Evolutionary conservation across 345 rosid genomes (phyloP).

Genomic region (Cochlearia excelsa): DNA sequence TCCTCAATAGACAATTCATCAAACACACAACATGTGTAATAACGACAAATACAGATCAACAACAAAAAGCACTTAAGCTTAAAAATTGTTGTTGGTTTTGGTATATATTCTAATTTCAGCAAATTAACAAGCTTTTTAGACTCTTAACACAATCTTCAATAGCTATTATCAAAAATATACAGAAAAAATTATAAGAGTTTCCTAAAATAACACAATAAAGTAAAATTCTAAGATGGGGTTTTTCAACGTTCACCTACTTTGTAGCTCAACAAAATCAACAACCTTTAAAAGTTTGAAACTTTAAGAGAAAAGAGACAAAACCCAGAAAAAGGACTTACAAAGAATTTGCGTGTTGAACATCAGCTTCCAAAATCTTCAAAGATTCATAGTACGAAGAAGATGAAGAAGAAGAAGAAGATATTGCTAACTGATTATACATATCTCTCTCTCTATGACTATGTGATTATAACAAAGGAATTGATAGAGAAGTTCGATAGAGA

Average conservation of each 20-base stretch:
- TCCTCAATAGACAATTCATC: conserved; percentile 16
- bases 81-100: no score
- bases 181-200: conserved; percentile 12
- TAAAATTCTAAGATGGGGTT: conserved; percentile 17
- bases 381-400: conserved; percentile 64
- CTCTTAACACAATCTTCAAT: not conserved
- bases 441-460: conserved; percentile 11
- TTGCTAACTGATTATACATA: conserved; percentile 37
- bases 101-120: no score
- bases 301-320: conserved; percentile 23
- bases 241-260: conserved; percentile 19
- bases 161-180: not conserved
- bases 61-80: no score
- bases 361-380: conserved; percentile 76
- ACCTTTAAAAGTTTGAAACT: conserved; percentile 16
- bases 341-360: conserved; percentile 79
- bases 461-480: conserved; percentile 22
- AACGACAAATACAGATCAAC: not conserved
- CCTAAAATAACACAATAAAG: conserved; percentile 26
- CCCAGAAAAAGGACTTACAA: conserved; percentile 53
- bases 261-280: conserved; percentile 33
- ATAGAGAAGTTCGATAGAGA: conserved; percentile 3
- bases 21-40: conserved; percentile 20
- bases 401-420: conserved; percentile 31
- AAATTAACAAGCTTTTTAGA: no score